Evolutionary conservation across 1,139 yeast species (phyloP).

Genomic region (Arxiozyma telluris): DNA sequence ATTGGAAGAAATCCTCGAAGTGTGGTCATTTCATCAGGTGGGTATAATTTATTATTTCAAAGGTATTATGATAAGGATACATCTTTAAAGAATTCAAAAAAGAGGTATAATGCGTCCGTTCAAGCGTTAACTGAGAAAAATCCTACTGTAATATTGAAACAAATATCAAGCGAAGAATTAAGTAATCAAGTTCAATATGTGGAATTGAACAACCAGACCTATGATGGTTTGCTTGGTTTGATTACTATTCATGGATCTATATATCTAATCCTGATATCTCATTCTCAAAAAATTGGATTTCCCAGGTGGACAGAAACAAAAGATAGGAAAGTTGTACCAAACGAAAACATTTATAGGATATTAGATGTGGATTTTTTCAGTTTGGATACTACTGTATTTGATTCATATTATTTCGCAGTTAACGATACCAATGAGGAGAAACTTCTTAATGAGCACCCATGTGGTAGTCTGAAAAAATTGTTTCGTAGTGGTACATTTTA

Average conservation of each 20-base stretch:
- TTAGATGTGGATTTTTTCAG: slow-evolving; percentile 56
- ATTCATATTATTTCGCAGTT: slow-evolving; percentile 30
- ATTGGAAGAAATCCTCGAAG: slow-evolving; percentile 23
- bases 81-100: slow-evolving; percentile 4
- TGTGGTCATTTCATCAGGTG: slow-evolving; percentile 17
- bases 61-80: slow-evolving; percentile 9
- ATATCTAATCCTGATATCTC: slow-evolving; percentile 51
- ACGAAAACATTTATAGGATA: slow-evolving; percentile 45
- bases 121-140: slow-evolving; percentile 6
- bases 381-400: slow-evolving; percentile 48
- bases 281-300: slow-evolving; percentile 49
- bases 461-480: slow-evolving; percentile 47
- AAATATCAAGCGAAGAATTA: slow-evolving; percentile 15
- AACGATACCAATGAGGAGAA: slow-evolving; percentile 31
- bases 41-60: slow-evolving; percentile 17
- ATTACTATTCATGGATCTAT: slow-evolving; percentile 45
- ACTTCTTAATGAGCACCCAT: slow-evolving; percentile 44
- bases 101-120: neutral
- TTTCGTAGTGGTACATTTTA: slow-evolving; percentile 57
- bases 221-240: slow-evolving; percentile 55
- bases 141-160: slow-evolving; percentile 17
- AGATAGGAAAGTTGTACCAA: slow-evolving; percentile 24
- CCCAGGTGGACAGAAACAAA: slow-evolving; percentile 35
- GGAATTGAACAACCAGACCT: slow-evolving; percentile 20
- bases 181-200: slow-evolving; percentile 11